Percentiles rank a stretch among this genome's conserved stretches.
These are phyloP conservation scores for Psilocybe tampanensis DNA, from an alignment of 768 basidiomycete genomes.

Conservation along the genomic window DNA sequence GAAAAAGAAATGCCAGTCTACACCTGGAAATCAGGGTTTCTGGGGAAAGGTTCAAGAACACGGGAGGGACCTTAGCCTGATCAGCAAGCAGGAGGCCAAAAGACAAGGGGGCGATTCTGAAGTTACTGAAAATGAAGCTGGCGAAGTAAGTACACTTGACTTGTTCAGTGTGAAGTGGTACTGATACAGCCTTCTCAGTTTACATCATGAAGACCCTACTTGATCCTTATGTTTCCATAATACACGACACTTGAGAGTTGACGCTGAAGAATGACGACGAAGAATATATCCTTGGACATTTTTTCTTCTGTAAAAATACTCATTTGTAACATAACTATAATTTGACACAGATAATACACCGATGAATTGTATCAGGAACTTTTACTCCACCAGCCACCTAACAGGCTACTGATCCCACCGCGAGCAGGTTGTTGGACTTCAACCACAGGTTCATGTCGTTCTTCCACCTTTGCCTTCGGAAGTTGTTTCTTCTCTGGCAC, in stretches of 20 bases:
- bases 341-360: neutral
- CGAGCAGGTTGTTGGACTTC: slow-evolving; percentile 45
- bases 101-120: slow-evolving; percentile 57
- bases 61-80: slow-evolving; percentile 61
- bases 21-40: slow-evolving; percentile 67
- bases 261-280: neutral
- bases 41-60: slow-evolving; percentile 58
- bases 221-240: no score
- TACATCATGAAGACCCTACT: neutral
- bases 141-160: slow-evolving; percentile 45
- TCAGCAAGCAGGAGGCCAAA: slow-evolving; percentile 63
- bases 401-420: slow-evolving; percentile 63
- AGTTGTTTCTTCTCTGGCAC: slow-evolving; percentile 48
- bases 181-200: neutral
- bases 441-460: slow-evolving; percentile 50
- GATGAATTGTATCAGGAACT: slow-evolving; percentile 1
- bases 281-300: neutral
- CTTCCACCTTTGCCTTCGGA: slow-evolving; percentile 60
- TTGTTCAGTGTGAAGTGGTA: neutral
- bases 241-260: neutral
- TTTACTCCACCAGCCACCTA: slow-evolving; percentile 86
- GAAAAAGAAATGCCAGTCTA: slow-evolving; percentile 52
- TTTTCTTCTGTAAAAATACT: neutral
- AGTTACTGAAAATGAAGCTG: slow-evolving; percentile 56
- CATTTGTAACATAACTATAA: neutral